Conservation (phyloP, 2,329 filamentous ascomycete species). For the Alternaria arbusti region DNA sequence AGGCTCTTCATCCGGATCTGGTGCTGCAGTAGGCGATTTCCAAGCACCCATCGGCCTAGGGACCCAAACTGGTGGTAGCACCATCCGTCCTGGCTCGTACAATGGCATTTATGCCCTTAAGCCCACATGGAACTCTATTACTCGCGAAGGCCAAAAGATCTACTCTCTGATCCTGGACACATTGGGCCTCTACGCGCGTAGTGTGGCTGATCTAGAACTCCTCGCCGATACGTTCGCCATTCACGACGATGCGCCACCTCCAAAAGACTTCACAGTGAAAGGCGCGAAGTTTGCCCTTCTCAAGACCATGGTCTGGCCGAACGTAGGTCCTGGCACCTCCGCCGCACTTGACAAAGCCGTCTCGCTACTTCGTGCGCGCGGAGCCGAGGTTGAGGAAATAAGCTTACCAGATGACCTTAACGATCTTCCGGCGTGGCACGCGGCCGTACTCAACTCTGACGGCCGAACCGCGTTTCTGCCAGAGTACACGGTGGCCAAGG, state of each 20-base stretch:
- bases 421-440: conserved; percentile 59
- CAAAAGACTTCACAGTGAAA: conserved; percentile 46
- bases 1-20: conserved; percentile 72
- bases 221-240: conserved; percentile 63
- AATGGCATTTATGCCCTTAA: conserved; percentile 71
- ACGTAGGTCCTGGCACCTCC: conserved; percentile 44
- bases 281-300: conserved; percentile 62
- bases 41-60: conserved; percentile 67
- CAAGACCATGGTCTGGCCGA: conserved; percentile 59
- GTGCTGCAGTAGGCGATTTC: conserved; percentile 68
- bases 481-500: conserved; percentile 59
- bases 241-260: conserved; percentile 55
- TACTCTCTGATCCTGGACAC: conserved; percentile 68
- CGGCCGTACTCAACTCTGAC: conserved; percentile 58
- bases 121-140: conserved; percentile 69
- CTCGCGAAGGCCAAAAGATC: conserved; percentile 66
- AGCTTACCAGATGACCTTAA: conserved; percentile 52
- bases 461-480: conserved; percentile 61
- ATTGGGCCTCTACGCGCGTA: conserved; percentile 65
- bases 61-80: conserved; percentile 71
- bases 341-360: conserved; percentile 46
- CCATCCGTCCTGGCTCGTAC: conserved; percentile 68
- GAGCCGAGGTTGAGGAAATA: conserved; percentile 64
- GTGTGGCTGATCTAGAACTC: conserved; percentile 64
- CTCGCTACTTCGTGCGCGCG: conserved; percentile 50